phyloP scores from a whole-genome alignment of 257 asterid species.

The Lavandula angustifolia region DNA sequence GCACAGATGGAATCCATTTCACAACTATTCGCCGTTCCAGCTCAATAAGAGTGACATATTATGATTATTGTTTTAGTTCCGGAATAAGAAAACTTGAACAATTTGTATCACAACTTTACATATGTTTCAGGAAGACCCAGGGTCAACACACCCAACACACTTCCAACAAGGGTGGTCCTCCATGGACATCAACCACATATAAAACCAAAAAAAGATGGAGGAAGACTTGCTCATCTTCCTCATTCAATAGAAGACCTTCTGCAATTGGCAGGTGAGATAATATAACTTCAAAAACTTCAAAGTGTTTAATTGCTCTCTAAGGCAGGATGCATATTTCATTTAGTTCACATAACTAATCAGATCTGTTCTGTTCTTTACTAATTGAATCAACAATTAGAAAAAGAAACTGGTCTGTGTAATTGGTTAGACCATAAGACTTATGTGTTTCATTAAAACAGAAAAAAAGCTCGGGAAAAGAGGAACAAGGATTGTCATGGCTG shows the following conservation, averaged over 20 bases:
- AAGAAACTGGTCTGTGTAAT: conserved; percentile 4
- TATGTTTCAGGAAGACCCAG: conserved; percentile 47
- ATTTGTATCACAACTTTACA: conserved; percentile 10
- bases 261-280: conserved; percentile 62
- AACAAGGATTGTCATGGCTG: conserved; percentile 58
- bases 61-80: too few relatives aligned
- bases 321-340: conserved; percentile 21
- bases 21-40: too few relatives aligned
- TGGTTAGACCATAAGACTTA: conserved; percentile 10
- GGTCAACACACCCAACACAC: conserved; percentile 24
- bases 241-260: conserved; percentile 68
- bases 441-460: conserved; percentile 49
- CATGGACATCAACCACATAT: conserved; percentile 85
- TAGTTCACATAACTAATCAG: conserved; percentile 7
- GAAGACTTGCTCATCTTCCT: conserved; percentile 83
- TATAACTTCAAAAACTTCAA: conserved; percentile 20
- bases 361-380: conserved; percentile 13
- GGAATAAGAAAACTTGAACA: conserved; percentile 21
- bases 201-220: conserved; percentile 53
- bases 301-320: conserved; percentile 2
- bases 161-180: conserved; percentile 66
- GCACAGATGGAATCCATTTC: too few relatives aligned
- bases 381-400: conserved; percentile 18
- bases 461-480: conserved; percentile 67
- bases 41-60: too few relatives aligned